Evolutionary conservation across 768 basidiomycete genomes (phyloP).

Genomic region (Trametes elegans): DNA sequence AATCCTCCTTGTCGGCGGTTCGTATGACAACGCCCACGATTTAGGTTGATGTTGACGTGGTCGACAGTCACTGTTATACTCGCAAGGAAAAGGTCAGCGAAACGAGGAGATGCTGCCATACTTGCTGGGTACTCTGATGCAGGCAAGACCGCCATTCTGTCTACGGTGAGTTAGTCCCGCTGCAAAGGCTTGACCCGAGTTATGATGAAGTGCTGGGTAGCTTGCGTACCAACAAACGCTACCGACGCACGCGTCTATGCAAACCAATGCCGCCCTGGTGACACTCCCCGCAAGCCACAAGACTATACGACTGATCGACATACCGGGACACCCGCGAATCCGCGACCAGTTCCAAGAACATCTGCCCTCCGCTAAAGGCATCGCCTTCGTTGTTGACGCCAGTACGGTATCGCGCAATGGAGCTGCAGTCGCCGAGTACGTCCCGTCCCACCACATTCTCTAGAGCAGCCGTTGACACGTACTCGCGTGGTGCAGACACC

Average conservation of each 20-base stretch:
- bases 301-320: conserved; percentile 58
- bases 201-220: conserved; percentile 36
- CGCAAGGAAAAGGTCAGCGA: conserved; percentile 40
- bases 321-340: conserved; percentile 85
- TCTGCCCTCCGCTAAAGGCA: conserved; percentile 55
- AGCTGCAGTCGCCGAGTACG: conserved; percentile 76
- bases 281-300: conserved; percentile 42
- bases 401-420: conserved; percentile 77
- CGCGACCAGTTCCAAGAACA: conserved; percentile 70
- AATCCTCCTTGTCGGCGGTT: conserved; percentile 43
- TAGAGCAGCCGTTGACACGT: no score
- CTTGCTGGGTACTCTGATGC: conserved; percentile 75
- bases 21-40: conserved; percentile 16
- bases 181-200: neutral
- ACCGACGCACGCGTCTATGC: conserved; percentile 75
- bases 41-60: conserved; percentile 16
- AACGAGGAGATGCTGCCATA: conserved; percentile 60
- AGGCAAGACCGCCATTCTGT: conserved; percentile 79
- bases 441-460: conserved; percentile 18
- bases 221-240: conserved; percentile 62
- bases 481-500: conserved; percentile 46
- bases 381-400: conserved; percentile 80
- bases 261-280: conserved; percentile 58
- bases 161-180: conserved; percentile 54
- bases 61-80: conserved; percentile 44